Evolutionary conservation across 2,329 filamentous ascomycete species (phyloP), one percentile per base, ranked within the genome.

Genomic region (Clonostachys rosea): DNA sequence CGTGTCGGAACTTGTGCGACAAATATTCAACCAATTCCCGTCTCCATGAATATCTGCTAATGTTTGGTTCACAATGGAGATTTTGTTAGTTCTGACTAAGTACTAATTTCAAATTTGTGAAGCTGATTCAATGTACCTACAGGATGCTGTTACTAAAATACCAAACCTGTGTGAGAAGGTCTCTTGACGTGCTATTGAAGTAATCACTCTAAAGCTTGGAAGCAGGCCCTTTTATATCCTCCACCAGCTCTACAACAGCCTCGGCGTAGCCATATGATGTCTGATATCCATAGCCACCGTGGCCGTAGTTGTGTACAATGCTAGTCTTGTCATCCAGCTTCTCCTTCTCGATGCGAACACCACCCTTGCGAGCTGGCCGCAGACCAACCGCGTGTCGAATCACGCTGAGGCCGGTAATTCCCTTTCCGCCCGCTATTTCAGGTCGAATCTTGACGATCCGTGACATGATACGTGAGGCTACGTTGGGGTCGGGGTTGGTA

Each of bases 311-410:
- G 62, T 92, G 89, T 45, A 94, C 84, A 14, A 91, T 78, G 64
- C 77, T 73, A 17, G 45, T 34, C 4, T 64, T 77, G 4, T 80
- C 75, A 8, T 79, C 83, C 44, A 75, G 69, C 24, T 66, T 45
- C 53, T 70, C 67, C 46, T 58, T 84, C 66, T 95, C 90, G 14
- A 95, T 71, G 48, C 91, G 77, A 16, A 88, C 82, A 0, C 91
- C 91, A 2, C 78, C 85, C 47, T 81, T 75, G 44, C 91, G 74
- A 60, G 85, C 80, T 5, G 91, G 91, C 48, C 91, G 75, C 56
- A 96, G 59, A 0, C 91, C 91, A 13, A 95, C 91, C 5, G 83
- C 87, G 62, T 96, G 90, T n/a, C 90, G 76, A 45, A 96, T 75
- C 17, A 96, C 74, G 60, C 84, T 83, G 50, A 96, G 64, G 16